Percentiles rank a stretch among this genome's conserved stretches.
Conservation (phyloP, 805 yeast species). For the Yamadazyma phyllophila region DNA sequence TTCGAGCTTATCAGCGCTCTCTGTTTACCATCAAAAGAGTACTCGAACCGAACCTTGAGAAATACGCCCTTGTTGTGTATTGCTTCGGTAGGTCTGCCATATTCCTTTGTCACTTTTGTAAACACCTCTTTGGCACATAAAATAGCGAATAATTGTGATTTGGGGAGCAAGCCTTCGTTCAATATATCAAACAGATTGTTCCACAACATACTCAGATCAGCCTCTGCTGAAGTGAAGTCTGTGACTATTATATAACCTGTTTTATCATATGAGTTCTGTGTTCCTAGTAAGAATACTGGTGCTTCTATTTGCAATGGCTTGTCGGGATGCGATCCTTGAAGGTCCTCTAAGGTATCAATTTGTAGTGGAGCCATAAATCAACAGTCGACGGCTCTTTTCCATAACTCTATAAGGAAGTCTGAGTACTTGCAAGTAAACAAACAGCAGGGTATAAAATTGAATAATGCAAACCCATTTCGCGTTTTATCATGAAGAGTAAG, state of each 20-base stretch:
- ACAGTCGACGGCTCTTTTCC: not conserved
- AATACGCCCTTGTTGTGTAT: not conserved
- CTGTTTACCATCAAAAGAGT: not conserved
- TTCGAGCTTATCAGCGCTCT: not conserved
- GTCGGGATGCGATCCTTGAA: not conserved
- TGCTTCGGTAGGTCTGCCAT: not conserved
- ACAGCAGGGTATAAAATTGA: not conserved
- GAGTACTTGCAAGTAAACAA: too few species aligned
- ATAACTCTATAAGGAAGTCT: too few species aligned
- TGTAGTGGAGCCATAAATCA: constrained; percentile 2
- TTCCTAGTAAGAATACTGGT: constrained; percentile 4
- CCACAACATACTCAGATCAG: not conserved
- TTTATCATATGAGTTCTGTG: not conserved
- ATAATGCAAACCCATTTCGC: not conserved
- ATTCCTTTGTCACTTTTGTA: not conserved
- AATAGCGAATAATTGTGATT: not conserved
- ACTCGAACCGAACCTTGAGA: not conserved
- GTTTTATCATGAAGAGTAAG: constrained; percentile 12
- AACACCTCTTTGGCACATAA: constrained; percentile 1
- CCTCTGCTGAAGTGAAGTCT: constrained; percentile 1
- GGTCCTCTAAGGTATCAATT: constrained; percentile 3
- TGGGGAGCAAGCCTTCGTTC: not conserved
- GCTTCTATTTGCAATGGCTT: constrained; percentile 1
- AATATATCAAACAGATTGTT: constrained; percentile 1
- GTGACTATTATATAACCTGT: constrained; percentile 4